These are phyloP conservation scores for Psidium guajava DNA, from an alignment of 345 rosid species.

Conservation along the genomic window DNA sequence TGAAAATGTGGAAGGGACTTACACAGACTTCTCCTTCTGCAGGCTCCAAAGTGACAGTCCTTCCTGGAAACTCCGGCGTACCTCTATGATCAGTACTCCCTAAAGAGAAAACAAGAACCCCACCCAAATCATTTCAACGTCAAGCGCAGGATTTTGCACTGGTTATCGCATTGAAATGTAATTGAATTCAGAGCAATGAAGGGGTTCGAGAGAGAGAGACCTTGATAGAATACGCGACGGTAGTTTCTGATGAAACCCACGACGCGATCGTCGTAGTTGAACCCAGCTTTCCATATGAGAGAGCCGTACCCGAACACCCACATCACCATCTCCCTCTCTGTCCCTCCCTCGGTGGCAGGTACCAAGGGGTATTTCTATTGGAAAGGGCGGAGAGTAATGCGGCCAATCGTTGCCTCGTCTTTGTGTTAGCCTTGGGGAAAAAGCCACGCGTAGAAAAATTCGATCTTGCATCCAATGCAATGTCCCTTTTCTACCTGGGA, in stretches of 20 bases:
- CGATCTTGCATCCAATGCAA: neutral
- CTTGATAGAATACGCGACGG: constrained; percentile 85
- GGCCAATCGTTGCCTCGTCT: no score
- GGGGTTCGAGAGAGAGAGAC: constrained; percentile 6
- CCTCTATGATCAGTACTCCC: constrained; percentile 97
- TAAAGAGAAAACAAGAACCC: neutral
- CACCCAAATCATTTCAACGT: neutral
- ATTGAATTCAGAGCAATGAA: neutral
- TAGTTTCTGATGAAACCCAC: constrained; percentile 75
- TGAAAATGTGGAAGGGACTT: neutral
- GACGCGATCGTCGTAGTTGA: constrained; percentile 54
- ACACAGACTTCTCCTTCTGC: constrained; percentile 70
- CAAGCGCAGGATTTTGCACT: neutral
- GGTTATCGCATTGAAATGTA: neutral
- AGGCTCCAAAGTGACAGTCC: constrained; percentile 75
- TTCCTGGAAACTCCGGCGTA: constrained; percentile 71
- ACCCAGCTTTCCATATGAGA: constrained; percentile 80
- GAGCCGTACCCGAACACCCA: constrained; percentile 91
- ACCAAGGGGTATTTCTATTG: neutral
- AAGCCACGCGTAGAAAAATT: neutral
- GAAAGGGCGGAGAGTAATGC: neutral
- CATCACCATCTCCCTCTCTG: constrained; percentile 35
- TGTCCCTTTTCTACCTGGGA: neutral
- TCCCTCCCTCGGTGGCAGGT: neutral
- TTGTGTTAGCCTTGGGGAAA: neutral